Conservation (phyloP, 768 basidiomycete genomes). For the Leccinellum luteum region DNA sequence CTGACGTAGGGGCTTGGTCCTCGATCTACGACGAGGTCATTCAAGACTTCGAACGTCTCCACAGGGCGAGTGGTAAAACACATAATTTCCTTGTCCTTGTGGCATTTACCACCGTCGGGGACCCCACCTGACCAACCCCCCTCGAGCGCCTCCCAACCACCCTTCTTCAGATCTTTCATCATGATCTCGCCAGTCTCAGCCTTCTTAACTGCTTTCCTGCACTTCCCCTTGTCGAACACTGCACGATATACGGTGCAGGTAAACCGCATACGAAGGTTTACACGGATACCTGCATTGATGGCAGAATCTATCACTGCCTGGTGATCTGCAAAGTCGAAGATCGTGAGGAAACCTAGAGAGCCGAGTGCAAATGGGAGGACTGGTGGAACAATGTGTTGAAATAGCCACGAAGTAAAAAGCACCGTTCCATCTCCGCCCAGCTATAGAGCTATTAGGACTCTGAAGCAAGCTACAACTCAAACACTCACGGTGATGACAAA, state of each 20-base stretch:
- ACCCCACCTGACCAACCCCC: constrained; percentile 58
- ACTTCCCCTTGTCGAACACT: constrained; percentile 66
- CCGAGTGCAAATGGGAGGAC: constrained; percentile 96
- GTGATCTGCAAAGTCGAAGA: constrained; percentile 91
- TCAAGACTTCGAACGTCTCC: constrained; percentile 94
- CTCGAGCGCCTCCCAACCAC: constrained; percentile 96
- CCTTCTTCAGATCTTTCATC: constrained; percentile 88
- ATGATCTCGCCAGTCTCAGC: constrained; percentile 95
- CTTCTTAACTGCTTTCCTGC: constrained; percentile 84
- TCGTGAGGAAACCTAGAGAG: constrained; percentile 95
- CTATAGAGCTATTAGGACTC: constrained; percentile 40
- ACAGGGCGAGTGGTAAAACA: constrained; percentile 94
- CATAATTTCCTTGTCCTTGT: constrained; percentile 95
- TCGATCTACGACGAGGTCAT: constrained; percentile 96
- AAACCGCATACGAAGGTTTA: constrained; percentile 98
- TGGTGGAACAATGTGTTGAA: constrained; percentile 98
- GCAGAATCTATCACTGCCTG: constrained; percentile 81
- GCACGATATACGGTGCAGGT: constrained; percentile 98
- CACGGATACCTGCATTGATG: constrained; percentile 90
- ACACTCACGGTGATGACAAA: constrained; percentile 91
- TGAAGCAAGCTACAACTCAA: background rate
- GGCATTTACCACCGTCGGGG: constrained; percentile 43
- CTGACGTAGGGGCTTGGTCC: constrained; percentile 98
- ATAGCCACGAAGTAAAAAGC: constrained; percentile 98
- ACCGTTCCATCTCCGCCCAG: constrained; percentile 98